These are phyloP conservation scores for Amborella trichopoda DNA, from an alignment of 164 flowering plant genomes.

Conservation along the genomic window DNA sequence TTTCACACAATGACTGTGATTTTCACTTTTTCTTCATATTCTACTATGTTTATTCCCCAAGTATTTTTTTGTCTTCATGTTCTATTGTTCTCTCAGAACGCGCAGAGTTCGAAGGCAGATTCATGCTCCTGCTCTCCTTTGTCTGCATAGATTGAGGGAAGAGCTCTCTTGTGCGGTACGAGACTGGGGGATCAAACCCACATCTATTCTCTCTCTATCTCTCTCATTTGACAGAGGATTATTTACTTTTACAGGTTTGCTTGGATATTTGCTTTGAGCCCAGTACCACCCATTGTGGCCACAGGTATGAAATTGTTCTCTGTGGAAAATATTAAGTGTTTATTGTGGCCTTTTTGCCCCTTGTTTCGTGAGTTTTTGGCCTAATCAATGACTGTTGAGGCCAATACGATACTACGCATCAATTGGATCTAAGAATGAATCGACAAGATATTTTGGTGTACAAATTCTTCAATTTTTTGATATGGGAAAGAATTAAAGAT, in stretches of 20 bases:
- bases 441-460: too few species aligned
- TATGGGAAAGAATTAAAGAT: too few species aligned
- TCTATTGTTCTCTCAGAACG: slow-evolving; percentile 44
- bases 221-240: too few species aligned
- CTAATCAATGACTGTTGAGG: neutral
- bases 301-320: slow-evolving; percentile 43
- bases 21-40: too few species aligned
- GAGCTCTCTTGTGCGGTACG: slow-evolving; percentile 95
- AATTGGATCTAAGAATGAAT: too few species aligned
- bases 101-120: slow-evolving; percentile 31
- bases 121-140: slow-evolving; percentile 28
- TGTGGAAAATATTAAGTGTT: neutral
- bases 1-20: too few species aligned
- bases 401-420: too few species aligned
- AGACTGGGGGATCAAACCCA: neutral
- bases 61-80: too few species aligned
- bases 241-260: slow-evolving; percentile 71
- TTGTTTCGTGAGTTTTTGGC: neutral
- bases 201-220: too few species aligned
- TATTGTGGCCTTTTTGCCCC: neutral
- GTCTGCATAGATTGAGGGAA: slow-evolving; percentile 64
- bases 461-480: too few species aligned
- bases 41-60: too few species aligned
- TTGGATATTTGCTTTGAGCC: slow-evolving; percentile 91
- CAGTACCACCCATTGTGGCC: slow-evolving; percentile 92